These are phyloP conservation scores for Tuber microsphaerosporum DNA, from an alignment of 495 filamentous ascomycete genomes.

Conservation along the genomic window DNA sequence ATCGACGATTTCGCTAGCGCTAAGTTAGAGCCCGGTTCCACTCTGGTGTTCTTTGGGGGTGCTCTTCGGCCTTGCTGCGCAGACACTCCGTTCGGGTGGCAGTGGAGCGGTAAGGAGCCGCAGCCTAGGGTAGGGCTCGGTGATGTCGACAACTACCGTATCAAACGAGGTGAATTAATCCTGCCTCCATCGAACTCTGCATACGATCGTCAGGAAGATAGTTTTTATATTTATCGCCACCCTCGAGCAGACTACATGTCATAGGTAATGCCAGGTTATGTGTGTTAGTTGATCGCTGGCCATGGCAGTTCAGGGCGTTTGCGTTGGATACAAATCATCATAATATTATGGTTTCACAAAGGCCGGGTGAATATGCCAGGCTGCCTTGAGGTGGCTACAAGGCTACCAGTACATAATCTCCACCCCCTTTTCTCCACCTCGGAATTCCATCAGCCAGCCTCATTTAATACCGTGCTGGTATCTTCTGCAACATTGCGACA, in stretches of 20 bases:
- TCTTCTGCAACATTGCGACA: background rate
- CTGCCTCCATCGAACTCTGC: too few species aligned
- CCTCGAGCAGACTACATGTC: too few species aligned
- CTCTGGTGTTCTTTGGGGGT: too few species aligned
- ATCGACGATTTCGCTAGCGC: background rate
- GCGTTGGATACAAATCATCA: background rate
- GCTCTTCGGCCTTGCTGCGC: background rate
- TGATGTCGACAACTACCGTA: background rate
- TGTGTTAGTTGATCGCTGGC: too few species aligned
- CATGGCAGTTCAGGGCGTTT: too few species aligned
- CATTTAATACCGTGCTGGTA: background rate
- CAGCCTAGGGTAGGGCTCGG: background rate
- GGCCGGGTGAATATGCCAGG: background rate
- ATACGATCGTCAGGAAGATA: too few species aligned
- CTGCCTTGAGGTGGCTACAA: background rate
- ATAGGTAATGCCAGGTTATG: too few species aligned
- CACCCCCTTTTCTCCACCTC: background rate
- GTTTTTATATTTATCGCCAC: too few species aligned
- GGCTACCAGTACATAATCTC: too few species aligned
- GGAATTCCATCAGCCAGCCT: background rate
- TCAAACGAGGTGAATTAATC: background rate
- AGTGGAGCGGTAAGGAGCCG: background rate
- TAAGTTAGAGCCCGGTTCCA: too few species aligned
- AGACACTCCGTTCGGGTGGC: background rate
- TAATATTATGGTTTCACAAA: background rate